Conservation (phyloP, 495 filamentous ascomycete species). For the Aspergillus saccharolyticus region DNA sequence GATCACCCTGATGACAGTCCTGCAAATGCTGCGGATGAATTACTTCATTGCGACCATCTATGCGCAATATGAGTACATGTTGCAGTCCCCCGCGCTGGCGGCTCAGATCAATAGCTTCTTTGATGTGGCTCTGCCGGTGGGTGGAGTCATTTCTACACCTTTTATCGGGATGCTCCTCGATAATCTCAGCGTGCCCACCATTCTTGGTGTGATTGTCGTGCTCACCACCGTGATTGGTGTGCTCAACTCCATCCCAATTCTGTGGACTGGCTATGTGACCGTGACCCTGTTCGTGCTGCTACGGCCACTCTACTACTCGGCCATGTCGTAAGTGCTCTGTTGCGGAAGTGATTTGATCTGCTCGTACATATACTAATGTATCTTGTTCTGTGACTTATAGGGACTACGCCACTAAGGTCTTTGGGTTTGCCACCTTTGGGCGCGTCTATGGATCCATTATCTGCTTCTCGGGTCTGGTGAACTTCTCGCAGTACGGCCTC, state of each 20-base stretch:
- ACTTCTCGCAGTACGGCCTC: constrained; percentile 76
- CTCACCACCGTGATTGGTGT: constrained; percentile 73
- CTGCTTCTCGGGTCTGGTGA: constrained; percentile 77
- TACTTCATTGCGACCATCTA: constrained; percentile 94
- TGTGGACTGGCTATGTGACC: constrained; percentile 72
- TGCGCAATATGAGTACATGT: constrained; percentile 74
- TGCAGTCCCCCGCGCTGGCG: constrained; percentile 54
- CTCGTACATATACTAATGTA: not conserved
- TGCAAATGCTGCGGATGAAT: constrained; percentile 96
- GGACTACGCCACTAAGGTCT: constrained; percentile 91
- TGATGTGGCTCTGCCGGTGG: constrained; percentile 83
- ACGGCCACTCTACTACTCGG: constrained; percentile 48
- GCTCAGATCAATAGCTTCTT: constrained; percentile 78
- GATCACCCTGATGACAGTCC: constrained; percentile 82
- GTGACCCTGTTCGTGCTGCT: constrained; percentile 66
- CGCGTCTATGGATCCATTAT: constrained; percentile 91
- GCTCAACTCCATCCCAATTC: constrained; percentile 66
- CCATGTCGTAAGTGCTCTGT: constrained; percentile 43
- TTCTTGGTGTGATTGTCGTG: constrained; percentile 63
- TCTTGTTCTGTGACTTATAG: constrained; percentile 22
- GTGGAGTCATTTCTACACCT: constrained; percentile 76
- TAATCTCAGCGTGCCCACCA: constrained; percentile 57
- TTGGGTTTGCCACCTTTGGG: constrained; percentile 89
- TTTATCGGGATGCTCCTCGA: constrained; percentile 83
- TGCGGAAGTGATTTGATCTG: too few relatives aligned